Percentiles rank a stretch among this genome's conserved stretches.
Evolutionary conservation across 257 asterid species (phyloP).

Genomic region (Capsicum pubescens): DNA sequence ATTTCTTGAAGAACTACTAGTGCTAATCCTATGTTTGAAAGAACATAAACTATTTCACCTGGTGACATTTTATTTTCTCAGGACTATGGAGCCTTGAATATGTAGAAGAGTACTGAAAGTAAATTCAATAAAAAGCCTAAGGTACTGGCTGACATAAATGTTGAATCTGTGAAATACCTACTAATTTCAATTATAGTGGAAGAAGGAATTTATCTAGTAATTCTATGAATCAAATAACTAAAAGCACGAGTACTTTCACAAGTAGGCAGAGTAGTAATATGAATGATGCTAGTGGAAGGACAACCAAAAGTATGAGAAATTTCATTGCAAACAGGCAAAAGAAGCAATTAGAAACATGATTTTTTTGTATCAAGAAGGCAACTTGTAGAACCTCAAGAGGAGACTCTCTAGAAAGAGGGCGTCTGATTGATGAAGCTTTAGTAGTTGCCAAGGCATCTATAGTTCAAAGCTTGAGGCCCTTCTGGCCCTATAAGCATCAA

Average conservation of each 20-base stretch:
- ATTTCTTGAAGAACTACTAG: constrained; percentile 40
- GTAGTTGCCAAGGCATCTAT: constrained; percentile 70
- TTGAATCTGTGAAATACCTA: constrained; percentile 34
- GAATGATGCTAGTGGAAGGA: constrained; percentile 60
- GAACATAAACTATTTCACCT: constrained; percentile 68
- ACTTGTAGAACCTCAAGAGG: constrained; percentile 51
- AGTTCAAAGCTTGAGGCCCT: constrained; percentile 68
- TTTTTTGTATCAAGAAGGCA: constrained; percentile 73
- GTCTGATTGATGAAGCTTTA: constrained; percentile 64
- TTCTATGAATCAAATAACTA: constrained; percentile 31
- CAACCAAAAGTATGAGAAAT: constrained; percentile 56
- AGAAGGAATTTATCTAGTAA: constrained; percentile 32
- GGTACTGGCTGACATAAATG: constrained; percentile 34
- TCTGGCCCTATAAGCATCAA: constrained; percentile 86
- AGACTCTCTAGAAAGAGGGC: constrained; percentile 63
- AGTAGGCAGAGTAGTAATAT: constrained; percentile 65
- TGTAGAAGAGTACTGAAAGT: constrained; percentile 34
- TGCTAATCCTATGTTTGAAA: constrained; percentile 39
- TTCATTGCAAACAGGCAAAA: constrained; percentile 58
- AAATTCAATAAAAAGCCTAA: constrained; percentile 46
- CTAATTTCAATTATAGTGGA: constrained; percentile 30
- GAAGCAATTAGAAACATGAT: constrained; percentile 64
- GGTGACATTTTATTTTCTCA: constrained; percentile 71
- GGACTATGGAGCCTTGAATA: constrained; percentile 42
- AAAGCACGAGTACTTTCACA: constrained; percentile 40